These are phyloP conservation scores for Adansonia gregorii DNA, from an alignment of 441 rosid genomes.

Conservation along the genomic window DNA sequence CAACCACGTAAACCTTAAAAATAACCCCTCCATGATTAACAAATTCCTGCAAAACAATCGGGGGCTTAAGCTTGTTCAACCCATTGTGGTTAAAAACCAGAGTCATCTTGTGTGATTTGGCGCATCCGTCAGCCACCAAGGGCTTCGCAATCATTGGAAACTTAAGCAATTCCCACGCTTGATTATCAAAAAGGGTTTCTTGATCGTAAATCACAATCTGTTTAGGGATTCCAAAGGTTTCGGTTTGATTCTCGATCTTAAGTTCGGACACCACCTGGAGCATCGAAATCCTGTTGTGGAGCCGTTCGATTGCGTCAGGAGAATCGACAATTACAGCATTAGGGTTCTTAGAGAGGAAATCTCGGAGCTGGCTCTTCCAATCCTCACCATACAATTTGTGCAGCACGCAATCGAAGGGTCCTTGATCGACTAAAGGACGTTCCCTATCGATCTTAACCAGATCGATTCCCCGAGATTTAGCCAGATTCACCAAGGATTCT, in stretches of 20 bases:
- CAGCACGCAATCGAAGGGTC: slow-evolving; percentile 58
- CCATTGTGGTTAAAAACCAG: slow-evolving; percentile 62
- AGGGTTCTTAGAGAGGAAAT: slow-evolving; percentile 41
- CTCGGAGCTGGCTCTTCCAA: slow-evolving; percentile 49
- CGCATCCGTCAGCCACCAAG: slow-evolving; percentile 68
- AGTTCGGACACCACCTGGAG: slow-evolving; percentile 53
- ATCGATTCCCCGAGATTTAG: slow-evolving; percentile 52
- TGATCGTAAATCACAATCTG: slow-evolving; percentile 63
- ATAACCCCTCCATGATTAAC: slow-evolving; percentile 80
- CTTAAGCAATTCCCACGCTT: slow-evolving; percentile 46
- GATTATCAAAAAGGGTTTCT: slow-evolving; percentile 45
- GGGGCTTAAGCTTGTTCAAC: slow-evolving; percentile 59
- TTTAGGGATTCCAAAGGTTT: slow-evolving; percentile 55
- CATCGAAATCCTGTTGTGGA: slow-evolving; percentile 68
- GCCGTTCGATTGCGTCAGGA: slow-evolving; percentile 49
- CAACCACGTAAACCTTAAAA: slow-evolving; percentile 72
- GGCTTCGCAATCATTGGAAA: slow-evolving; percentile 79
- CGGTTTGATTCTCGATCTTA: slow-evolving; percentile 36
- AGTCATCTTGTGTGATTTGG: slow-evolving; percentile 66
- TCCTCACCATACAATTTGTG: slow-evolving; percentile 64
- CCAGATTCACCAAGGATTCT: slow-evolving; percentile 44
- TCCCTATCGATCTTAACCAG: slow-evolving; percentile 45
- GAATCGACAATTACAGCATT: slow-evolving; percentile 46
- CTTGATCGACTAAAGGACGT: slow-evolving; percentile 48
- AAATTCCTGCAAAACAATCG: slow-evolving; percentile 75